These are phyloP conservation scores for Chaetomium sp. DNA, from an alignment of 2,329 filamentous ascomycete species.

Conservation along the genomic window DNA sequence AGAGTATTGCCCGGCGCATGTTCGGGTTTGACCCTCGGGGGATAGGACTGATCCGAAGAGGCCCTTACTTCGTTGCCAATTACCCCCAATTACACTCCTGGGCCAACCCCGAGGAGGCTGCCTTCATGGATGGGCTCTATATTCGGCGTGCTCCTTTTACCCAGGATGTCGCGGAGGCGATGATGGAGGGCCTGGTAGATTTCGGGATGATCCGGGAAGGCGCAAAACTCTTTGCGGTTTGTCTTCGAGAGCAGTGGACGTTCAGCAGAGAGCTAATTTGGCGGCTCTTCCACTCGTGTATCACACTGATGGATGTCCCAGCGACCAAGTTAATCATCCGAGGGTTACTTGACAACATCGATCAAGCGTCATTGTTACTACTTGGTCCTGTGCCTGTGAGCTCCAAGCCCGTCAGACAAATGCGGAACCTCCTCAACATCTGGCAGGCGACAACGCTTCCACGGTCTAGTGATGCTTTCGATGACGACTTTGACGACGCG, in stretches of 20 bases:
- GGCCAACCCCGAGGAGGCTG: conserved; percentile 24
- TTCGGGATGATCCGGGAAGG: conserved; percentile 42
- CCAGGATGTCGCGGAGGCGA: conserved; percentile 36
- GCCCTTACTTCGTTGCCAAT: conserved; percentile 28
- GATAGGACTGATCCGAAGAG: conserved; percentile 33
- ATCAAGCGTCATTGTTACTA: conserved; percentile 18
- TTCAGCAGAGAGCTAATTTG: conserved; percentile 30
- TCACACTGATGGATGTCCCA: conserved; percentile 33
- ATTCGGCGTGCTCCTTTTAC: conserved; percentile 36
- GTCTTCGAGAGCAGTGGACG: conserved; percentile 31
- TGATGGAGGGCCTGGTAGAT: conserved; percentile 43
- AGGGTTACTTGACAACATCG: conserved; percentile 26
- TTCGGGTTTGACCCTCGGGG: conserved; percentile 38
- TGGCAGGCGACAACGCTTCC: conserved; percentile 8
- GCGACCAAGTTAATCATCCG: conserved; percentile 31
- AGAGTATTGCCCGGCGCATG: conserved; percentile 40
- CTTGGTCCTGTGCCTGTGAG: conserved; percentile 2
- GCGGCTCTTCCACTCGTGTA: conserved; percentile 37
- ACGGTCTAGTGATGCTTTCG: neutral
- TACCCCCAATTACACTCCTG: conserved; percentile 27
- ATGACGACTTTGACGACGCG: neutral
- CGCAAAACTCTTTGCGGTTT: conserved; percentile 35
- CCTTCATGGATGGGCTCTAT: conserved; percentile 26
- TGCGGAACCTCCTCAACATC: conserved; percentile 16
- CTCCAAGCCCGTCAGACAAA: conserved; percentile 1